A percentile compares a stretch with the other conserved stretches of the same genome.
phyloP scores from a whole-genome alignment of 495 filamentous ascomycete genomes.

The Parathielavia appendiculata region DNA sequence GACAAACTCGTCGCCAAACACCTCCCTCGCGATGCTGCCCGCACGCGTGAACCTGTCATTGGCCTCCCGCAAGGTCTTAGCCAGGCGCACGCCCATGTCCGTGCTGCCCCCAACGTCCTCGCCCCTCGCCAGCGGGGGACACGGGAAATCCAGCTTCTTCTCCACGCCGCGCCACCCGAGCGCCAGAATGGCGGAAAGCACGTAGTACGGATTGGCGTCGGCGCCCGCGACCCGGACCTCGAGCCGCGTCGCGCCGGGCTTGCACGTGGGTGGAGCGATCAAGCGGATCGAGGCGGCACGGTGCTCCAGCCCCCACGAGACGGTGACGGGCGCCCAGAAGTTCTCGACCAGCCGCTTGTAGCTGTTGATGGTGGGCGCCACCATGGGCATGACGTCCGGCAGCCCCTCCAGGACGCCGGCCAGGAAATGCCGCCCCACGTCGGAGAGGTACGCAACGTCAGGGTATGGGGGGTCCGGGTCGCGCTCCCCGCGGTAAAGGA shows the following conservation, averaged over 20 bases:
- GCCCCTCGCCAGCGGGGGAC: conserved; percentile 78
- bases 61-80: conserved; percentile 78
- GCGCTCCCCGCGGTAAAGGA: conserved; percentile 65
- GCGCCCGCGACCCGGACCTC: conserved; percentile 90
- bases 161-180: conserved; percentile 86
- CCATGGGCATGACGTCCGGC: conserved; percentile 90
- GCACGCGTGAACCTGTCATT: conserved; percentile 65
- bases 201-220: conserved; percentile 82
- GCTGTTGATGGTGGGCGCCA: conserved; percentile 92
- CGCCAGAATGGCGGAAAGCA: conserved; percentile 79
- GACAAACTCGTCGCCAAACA: conserved; percentile 91
- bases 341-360: conserved; percentile 98
- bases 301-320: conserved; percentile 95
- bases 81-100: conserved; percentile 67
- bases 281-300: conserved; percentile 85
- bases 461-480: conserved; percentile 65
- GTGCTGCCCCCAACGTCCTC: conserved; percentile 65
- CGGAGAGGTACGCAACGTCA: conserved; percentile 74
- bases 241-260: conserved; percentile 78
- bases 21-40: conserved; percentile 80
- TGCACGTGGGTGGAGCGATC: conserved; percentile 79
- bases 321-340: conserved; percentile 97
- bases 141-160: conserved; percentile 75
- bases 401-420: conserved; percentile 84
- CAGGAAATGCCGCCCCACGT: conserved; percentile 87